A percentile compares a stretch with the other conserved stretches of the same genome.
Evolutionary conservation across 192 early-diverging fungal species (phyloP).

Genomic region (Mortierella alpina): DNA sequence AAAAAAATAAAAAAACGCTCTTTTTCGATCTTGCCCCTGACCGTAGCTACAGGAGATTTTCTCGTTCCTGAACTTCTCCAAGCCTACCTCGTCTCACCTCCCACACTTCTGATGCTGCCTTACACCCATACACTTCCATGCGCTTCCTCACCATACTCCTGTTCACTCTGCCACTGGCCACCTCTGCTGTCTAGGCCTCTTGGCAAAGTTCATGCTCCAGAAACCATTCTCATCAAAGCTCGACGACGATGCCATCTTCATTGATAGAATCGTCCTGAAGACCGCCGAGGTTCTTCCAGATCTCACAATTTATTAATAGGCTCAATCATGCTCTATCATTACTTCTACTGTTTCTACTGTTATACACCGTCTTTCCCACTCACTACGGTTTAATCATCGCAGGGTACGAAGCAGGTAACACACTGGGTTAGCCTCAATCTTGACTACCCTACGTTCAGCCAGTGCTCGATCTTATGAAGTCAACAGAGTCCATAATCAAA

Average conservation of each 20-base stretch:
- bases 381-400: not conserved
- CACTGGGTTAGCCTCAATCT: conserved; percentile 72
- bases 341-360: not conserved
- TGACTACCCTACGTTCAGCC: conserved; percentile 64
- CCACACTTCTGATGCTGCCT: not conserved
- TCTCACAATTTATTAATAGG: conserved; percentile 50
- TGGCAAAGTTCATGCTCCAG: conserved; percentile 13
- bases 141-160: conserved; percentile 13
- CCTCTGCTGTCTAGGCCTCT: conserved; percentile 31
- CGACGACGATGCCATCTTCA: conserved; percentile 24
- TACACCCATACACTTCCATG: not conserved
- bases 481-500: conserved; percentile 33
- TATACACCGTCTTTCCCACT: not conserved
- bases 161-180: conserved; percentile 34
- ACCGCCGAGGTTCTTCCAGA: conserved; percentile 56
- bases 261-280: conserved; percentile 54
- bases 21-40: too few relatives aligned
- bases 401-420: conserved; percentile 36
- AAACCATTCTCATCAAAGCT: conserved; percentile 16
- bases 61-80: not conserved
- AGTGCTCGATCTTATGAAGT: conserved; percentile 62
- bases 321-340: not conserved
- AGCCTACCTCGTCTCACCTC: not conserved
- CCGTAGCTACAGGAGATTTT: too few relatives aligned
- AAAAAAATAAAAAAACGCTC: too few relatives aligned